Evolutionary conservation across 306 rosid genomes (phyloP).

Genomic region (Urtica urens): DNA sequence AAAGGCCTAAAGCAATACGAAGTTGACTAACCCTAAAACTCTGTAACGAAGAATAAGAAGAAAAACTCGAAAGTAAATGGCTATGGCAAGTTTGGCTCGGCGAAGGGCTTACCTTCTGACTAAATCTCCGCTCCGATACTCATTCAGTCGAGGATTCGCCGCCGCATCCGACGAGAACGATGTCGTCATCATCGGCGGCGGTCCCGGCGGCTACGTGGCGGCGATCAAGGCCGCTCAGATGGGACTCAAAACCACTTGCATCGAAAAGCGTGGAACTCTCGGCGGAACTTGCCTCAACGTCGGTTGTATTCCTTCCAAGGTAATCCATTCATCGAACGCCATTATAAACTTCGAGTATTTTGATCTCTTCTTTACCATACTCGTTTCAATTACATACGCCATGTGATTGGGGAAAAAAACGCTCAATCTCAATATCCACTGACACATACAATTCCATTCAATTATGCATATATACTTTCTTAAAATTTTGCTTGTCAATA

Average conservation of each 20-base stretch:
- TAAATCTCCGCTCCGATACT: slow-evolving; percentile 24
- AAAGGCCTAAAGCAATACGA: too few species aligned
- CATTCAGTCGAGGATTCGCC: slow-evolving; percentile 57
- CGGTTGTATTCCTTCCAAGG: slow-evolving; percentile 99
- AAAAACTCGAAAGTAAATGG: too few species aligned
- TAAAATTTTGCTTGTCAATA: too few species aligned
- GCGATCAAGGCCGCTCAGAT: slow-evolving; percentile 97
- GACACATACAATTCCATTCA: too few species aligned
- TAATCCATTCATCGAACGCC: slow-evolving; percentile 1
- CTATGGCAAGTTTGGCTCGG: slow-evolving; percentile 72
- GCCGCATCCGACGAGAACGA: slow-evolving; percentile 78
- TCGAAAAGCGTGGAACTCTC: slow-evolving; percentile 95
- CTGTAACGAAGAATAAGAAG: too few species aligned
- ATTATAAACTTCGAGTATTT: too few species aligned
- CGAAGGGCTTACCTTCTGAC: slow-evolving; percentile 45
- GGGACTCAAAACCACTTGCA: slow-evolving; percentile 91
- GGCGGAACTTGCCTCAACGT: slow-evolving; percentile 99
- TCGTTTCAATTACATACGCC: too few species aligned
- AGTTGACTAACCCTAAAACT: too few species aligned
- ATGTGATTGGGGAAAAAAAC: too few species aligned
- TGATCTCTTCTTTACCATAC: too few species aligned
- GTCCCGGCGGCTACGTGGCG: slow-evolving; percentile 97
- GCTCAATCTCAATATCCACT: too few species aligned
- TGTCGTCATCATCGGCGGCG: slow-evolving; percentile 95
- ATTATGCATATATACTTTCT: too few species aligned